Percentiles rank a stretch among this genome's conserved stretches.
These are phyloP conservation scores for Hydnum rufescens DNA, from an alignment of 768 basidiomycete species.

Conservation along the genomic window DNA sequence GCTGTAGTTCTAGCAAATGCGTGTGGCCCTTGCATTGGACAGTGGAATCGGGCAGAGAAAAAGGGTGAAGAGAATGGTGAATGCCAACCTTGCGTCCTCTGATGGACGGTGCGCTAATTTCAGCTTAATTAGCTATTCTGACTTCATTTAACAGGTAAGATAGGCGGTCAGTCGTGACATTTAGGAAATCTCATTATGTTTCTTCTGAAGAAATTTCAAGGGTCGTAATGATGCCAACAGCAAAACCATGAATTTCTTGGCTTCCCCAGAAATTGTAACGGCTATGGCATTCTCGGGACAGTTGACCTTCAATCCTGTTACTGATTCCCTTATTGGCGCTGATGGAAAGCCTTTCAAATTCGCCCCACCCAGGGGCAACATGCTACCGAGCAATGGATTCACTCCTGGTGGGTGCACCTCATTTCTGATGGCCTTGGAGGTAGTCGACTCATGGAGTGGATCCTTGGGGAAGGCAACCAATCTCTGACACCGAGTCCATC, in stretches of 20 bases:
- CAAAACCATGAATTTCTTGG: constrained; percentile 75
- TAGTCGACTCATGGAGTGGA: background rate
- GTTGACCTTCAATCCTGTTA: constrained; percentile 83
- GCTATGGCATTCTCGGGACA: constrained; percentile 94
- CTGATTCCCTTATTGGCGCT: constrained; percentile 45
- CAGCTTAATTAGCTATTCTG: constrained; percentile 46
- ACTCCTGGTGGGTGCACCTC: constrained; percentile 29
- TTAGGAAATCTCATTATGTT: constrained; percentile 3
- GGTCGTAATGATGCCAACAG: constrained; percentile 89
- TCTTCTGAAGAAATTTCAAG: constrained; percentile 45
- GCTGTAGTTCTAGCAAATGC: constrained; percentile 91
- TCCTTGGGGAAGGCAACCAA: constrained; percentile 19
- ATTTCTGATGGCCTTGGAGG: background rate
- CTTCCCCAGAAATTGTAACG: constrained; percentile 91
- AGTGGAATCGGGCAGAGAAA: constrained; percentile 88
- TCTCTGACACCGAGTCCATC: constrained; percentile 58
- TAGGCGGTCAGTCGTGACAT: constrained; percentile 8
- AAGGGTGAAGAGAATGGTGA: constrained; percentile 79
- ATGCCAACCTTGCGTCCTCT: constrained; percentile 10
- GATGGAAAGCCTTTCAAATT: constrained; percentile 73
- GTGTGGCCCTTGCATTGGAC: constrained; percentile 96
- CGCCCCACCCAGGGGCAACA: constrained; percentile 60
- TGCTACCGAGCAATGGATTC: constrained; percentile 71
- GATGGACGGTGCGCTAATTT: background rate
- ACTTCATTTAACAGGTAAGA: constrained; percentile 89